These are phyloP conservation scores for Sphagnum magellanicum DNA, from an alignment of 228 moss, liverwort and hornwort genomes.

Conservation along the genomic window DNA sequence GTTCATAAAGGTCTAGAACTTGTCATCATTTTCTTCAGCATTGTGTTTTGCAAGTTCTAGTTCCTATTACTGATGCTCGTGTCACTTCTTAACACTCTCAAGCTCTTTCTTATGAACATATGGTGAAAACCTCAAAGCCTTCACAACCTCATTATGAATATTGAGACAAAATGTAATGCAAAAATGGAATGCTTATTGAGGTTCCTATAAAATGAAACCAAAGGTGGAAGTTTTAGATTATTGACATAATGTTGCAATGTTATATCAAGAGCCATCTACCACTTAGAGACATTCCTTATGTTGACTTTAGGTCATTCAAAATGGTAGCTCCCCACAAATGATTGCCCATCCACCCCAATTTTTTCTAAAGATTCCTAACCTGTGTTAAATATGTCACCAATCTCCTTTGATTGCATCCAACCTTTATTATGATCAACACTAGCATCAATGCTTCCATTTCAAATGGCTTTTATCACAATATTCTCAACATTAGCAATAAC, in stretches of 20 bases:
- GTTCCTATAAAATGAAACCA: constrained; percentile 32
- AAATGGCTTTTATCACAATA: constrained; percentile 80
- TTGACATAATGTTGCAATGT: too few relatives aligned
- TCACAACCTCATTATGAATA: constrained; percentile 84
- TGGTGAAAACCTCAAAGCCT: constrained; percentile 79
- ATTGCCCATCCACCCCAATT: background rate
- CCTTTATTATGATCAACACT: constrained; percentile 72
- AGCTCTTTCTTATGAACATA: constrained; percentile 87
- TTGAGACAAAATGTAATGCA: constrained; percentile 81
- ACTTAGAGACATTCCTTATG: too few relatives aligned
- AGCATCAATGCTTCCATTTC: constrained; percentile 81
- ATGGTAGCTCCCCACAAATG: too few relatives aligned
- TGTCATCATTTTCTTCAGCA: constrained; percentile 87
- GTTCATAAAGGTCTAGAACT: constrained; percentile 35
- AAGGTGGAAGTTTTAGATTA: too few relatives aligned
- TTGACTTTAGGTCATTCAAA: too few relatives aligned
- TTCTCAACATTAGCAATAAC: constrained; percentile 85
- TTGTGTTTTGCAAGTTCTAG: constrained; percentile 93
- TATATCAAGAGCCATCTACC: too few relatives aligned
- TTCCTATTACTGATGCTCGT: constrained; percentile 80
- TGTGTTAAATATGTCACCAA: constrained; percentile 89
- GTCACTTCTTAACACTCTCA: constrained; percentile 81
- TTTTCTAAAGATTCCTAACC: constrained; percentile 7
- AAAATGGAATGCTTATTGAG: constrained; percentile 80
- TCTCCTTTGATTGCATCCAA: constrained; percentile 92